Percentiles rank a stretch among this genome's conserved stretches.
These are phyloP conservation scores for Boechera retrofracta DNA, from an alignment of 345 rosid genomes.

Conservation along the genomic window DNA sequence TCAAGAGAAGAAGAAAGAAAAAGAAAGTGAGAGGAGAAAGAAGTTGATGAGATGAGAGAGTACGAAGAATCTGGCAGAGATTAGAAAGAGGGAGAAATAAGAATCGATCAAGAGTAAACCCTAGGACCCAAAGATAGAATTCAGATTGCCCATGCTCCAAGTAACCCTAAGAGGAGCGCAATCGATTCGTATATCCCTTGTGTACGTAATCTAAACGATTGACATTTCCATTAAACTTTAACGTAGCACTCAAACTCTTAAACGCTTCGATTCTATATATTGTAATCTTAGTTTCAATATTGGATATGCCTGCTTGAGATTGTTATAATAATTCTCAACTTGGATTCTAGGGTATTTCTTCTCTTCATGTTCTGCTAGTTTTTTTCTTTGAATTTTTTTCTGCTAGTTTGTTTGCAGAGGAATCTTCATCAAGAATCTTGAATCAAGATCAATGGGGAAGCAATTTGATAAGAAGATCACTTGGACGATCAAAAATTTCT, in stretches of 20 bases:
- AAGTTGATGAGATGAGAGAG: background rate
- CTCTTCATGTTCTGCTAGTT: background rate
- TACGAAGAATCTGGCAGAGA: background rate
- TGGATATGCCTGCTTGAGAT: background rate
- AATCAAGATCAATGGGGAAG: slow-evolving; percentile 8
- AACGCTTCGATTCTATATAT: background rate
- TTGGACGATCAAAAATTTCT: slow-evolving; percentile 9
- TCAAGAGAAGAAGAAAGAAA: background rate
- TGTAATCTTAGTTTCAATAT: background rate
- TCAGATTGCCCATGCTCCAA: background rate
- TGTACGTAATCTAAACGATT: background rate
- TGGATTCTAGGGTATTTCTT: slow-evolving; percentile 10
- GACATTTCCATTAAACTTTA: background rate
- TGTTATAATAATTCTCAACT: background rate
- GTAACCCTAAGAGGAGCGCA: slow-evolving; percentile 8
- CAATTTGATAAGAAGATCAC: background rate
- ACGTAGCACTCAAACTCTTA: background rate
- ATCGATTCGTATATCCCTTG: background rate
- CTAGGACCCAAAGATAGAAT: background rate
- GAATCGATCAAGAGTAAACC: background rate
- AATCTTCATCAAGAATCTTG: background rate
- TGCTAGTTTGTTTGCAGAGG: slow-evolving; percentile 7
- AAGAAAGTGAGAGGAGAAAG: background rate
- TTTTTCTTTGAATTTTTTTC: background rate
- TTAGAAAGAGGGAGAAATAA: background rate